phyloP scores from a whole-genome alignment of 2,329 filamentous ascomycete species.

The Pseudogymnoascus sp. region DNA sequence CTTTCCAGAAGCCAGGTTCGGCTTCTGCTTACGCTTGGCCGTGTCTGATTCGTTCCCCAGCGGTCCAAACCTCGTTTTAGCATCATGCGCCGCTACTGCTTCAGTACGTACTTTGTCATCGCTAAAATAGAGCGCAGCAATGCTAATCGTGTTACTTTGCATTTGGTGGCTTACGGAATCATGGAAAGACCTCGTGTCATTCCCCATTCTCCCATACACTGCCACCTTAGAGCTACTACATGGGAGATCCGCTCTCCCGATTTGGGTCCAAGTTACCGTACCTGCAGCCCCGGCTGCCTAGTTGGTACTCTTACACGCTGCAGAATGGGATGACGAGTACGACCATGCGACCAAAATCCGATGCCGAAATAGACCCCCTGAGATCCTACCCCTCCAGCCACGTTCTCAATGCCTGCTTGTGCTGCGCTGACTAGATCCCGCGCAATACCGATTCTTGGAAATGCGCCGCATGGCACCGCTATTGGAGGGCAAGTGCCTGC shows the following conservation, averaged over 20 bases:
- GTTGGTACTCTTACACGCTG: background rate
- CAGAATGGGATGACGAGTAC: background rate
- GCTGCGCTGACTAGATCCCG: conserved; percentile 2
- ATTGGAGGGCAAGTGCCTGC: background rate
- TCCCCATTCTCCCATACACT: background rate
- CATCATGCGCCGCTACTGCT: conserved; percentile 1
- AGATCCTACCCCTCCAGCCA: conserved; percentile 5
- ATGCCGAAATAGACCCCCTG: conserved; percentile 4
- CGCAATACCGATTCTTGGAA: background rate
- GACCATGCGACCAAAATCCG: background rate
- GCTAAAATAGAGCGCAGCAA: conserved; percentile 2
- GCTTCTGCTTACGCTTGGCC: background rate
- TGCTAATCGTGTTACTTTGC: conserved; percentile 1
- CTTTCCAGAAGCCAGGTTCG: background rate
- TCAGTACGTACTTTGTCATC: background rate
- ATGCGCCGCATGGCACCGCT: background rate
- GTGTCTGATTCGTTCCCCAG: background rate
- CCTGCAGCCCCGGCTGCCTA: conserved; percentile 1
- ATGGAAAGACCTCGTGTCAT: background rate
- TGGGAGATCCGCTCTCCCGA: background rate
- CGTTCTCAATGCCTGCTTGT: conserved; percentile 5
- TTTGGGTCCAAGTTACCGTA: conserved; percentile 6
- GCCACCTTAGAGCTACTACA: conserved; percentile 3
- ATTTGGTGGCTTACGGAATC: conserved; percentile 1
- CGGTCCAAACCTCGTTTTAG: background rate